Percentiles rank a stretch among this genome's conserved stretches.
phyloP scores from a whole-genome alignment of 805 yeast species.

The Lachancea sp. region DNA sequence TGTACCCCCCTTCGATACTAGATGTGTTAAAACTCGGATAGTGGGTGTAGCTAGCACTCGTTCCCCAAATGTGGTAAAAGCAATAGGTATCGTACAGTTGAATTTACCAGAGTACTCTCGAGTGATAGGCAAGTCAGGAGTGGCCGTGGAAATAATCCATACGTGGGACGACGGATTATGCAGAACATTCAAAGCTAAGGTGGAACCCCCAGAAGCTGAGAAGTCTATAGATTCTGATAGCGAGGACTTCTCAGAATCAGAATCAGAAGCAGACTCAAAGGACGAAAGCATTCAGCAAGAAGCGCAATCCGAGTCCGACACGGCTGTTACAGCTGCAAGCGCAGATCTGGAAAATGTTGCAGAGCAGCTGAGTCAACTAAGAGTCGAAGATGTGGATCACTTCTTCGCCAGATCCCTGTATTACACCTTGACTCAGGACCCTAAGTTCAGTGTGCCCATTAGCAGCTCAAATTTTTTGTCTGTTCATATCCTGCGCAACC shows the following conservation, averaged over 20 bases:
- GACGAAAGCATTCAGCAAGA: background rate
- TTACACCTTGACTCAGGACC: slow-evolving; percentile 55
- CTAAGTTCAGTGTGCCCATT: slow-evolving; percentile 54
- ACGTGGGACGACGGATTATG: slow-evolving; percentile 59
- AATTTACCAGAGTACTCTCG: slow-evolving; percentile 40
- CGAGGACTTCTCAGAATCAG: slow-evolving; percentile 8
- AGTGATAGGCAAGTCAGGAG: slow-evolving; percentile 63
- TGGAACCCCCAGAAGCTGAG: slow-evolving; percentile 36
- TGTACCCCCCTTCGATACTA: slow-evolving; percentile 48
- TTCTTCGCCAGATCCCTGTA: slow-evolving; percentile 65
- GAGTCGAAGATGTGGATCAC: slow-evolving; percentile 62
- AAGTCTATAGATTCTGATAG: slow-evolving; percentile 9
- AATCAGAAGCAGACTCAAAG: slow-evolving; percentile 10
- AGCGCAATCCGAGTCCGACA: background rate
- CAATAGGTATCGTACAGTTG: slow-evolving; percentile 57
- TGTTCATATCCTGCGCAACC: slow-evolving; percentile 56
- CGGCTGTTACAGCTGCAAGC: background rate
- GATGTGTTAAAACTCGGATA: slow-evolving; percentile 44
- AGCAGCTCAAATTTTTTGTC: slow-evolving; percentile 72
- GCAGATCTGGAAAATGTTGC: slow-evolving; percentile 28
- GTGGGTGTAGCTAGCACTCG: slow-evolving; percentile 66
- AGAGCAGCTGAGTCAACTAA: slow-evolving; percentile 37
- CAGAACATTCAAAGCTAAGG: slow-evolving; percentile 41
- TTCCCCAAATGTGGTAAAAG: slow-evolving; percentile 57
- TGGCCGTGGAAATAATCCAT: slow-evolving; percentile 72